phyloP scores from a whole-genome alignment of 495 filamentous ascomycete species.

The Neurospora sp. region DNA sequence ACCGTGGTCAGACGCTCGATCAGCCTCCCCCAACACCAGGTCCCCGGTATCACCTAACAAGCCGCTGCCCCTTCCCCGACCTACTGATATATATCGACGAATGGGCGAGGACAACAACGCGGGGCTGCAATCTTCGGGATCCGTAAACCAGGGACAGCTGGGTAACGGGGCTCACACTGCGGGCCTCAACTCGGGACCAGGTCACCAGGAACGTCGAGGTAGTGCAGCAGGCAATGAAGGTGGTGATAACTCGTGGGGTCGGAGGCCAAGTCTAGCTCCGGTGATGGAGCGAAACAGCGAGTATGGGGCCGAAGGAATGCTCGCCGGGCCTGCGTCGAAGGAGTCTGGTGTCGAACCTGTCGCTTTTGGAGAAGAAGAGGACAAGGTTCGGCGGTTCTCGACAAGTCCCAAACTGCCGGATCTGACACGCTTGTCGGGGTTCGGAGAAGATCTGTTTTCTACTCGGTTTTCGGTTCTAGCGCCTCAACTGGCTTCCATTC shows the following conservation, averaged over 20 bases:
- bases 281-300: constrained; percentile 51
- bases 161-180: background rate
- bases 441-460: constrained; percentile 42
- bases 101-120: constrained; percentile 57
- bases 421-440: constrained; percentile 53
- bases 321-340: constrained; percentile 13
- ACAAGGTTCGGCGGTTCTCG: constrained; percentile 30
- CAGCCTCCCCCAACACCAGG: constrained; percentile 24
- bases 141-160: constrained; percentile 11
- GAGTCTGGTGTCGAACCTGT: constrained; percentile 4
- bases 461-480: constrained; percentile 5
- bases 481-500: constrained; percentile 1
- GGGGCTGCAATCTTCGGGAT: constrained; percentile 43
- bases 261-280: constrained; percentile 37
- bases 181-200: background rate
- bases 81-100: constrained; percentile 70
- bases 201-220: background rate
- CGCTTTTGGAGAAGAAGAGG: constrained; percentile 16
- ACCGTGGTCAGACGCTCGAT: constrained; percentile 21
- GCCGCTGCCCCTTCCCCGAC: constrained; percentile 54
- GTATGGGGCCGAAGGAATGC: constrained; percentile 38
- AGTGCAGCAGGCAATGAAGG: background rate
- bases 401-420: constrained; percentile 52
- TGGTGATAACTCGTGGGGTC: constrained; percentile 10
- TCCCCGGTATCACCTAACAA: constrained; percentile 27